Evolutionary conservation across 2,329 filamentous ascomycete genomes (phyloP), one percentile per base, ranked within the genome.

Genomic region (Diaporthe citri): DNA sequence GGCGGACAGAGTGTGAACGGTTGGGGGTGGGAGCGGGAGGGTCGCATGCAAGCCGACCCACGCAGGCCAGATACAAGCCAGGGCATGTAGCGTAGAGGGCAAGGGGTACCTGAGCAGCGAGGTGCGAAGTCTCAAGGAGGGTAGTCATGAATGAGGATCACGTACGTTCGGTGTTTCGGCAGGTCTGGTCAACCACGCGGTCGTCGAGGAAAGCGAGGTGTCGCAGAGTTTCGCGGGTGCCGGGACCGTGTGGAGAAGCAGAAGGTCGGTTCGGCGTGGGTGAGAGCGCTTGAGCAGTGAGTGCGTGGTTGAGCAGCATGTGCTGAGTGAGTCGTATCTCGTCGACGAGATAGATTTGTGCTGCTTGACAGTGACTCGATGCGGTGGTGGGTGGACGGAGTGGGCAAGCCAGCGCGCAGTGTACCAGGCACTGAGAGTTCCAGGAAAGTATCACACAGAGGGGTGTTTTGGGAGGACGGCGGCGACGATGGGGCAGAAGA

Each of bases 131-230:
- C 25, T 76, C 72, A 71, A 70, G 59, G 72, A 71, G 62, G 46
- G 60, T 74, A 74, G 77, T 74, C 75, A 76, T 79, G 75, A 80
- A 79, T 77, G 80, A 60, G 80, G 79, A 83, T 83, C 83, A 86
- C 84, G 80, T 85, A 86, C 85, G 80, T 77, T 82, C 82, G 80
- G 81, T 77, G 85, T 87, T 86, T 86, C 84, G 84, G 82, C 72
- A 80, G 80, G 75, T 79, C 80, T 77, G 80, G 80, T 76, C 76
- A 78, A 78, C 74, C 78, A 80, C 78, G 79, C 81, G 78, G 77
- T 78, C 76, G 75, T 76, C 60, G 75, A 74, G 73, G 74, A 73
- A 66, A 77, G 75, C 77, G 62, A 64, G 59, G 52, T 71, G 75
- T 74, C 55, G 59, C 73, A 72, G 73, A 72, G 34, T 60, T 55